These are phyloP conservation scores for Ustilago tritici DNA, from an alignment of 1,284 basidiomycete species.

Conservation along the genomic window DNA sequence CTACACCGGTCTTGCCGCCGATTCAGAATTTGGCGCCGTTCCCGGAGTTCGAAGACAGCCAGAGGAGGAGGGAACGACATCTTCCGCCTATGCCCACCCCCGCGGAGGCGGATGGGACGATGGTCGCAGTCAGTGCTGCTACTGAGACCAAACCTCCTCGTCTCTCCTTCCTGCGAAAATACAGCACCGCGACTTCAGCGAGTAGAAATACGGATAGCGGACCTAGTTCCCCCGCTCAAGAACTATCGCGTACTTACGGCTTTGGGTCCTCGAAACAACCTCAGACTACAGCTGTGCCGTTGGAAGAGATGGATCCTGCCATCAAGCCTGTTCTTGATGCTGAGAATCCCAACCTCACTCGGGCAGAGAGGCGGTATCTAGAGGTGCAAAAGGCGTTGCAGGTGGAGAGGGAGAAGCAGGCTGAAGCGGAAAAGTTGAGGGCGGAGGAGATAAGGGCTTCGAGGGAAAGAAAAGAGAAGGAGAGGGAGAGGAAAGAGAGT, in stretches of 20 bases:
- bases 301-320: conserved; percentile 36
- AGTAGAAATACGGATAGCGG: conserved; percentile 30
- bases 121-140: conserved; percentile 32
- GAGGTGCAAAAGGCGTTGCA: conserved; percentile 53
- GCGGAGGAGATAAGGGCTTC: conserved; percentile 24
- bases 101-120: conserved; percentile 13
- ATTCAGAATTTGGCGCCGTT: conserved; percentile 58
- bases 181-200: conserved; percentile 30
- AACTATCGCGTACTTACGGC: conserved; percentile 5
- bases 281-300: conserved; percentile 20
- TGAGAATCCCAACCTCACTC: conserved; percentile 22
- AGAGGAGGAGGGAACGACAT: conserved; percentile 27
- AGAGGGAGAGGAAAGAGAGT: conserved; percentile 42
- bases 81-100: conserved; percentile 45
- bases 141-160: conserved; percentile 35
- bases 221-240: conserved; percentile 19
- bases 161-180: conserved; percentile 47
- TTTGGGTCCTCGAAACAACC: conserved; percentile 7
- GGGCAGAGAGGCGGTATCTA: conserved; percentile 49
- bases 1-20: conserved; percentile 42
- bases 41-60: conserved; percentile 18
- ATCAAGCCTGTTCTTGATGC: conserved; percentile 35
- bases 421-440: conserved; percentile 41
- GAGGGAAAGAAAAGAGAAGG: conserved; percentile 39
- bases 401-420: conserved; percentile 52